Base-by-base conservation (phyloP, 2,329 filamentous ascomycete genomes). In the Aspergillus tamarii region DNA sequence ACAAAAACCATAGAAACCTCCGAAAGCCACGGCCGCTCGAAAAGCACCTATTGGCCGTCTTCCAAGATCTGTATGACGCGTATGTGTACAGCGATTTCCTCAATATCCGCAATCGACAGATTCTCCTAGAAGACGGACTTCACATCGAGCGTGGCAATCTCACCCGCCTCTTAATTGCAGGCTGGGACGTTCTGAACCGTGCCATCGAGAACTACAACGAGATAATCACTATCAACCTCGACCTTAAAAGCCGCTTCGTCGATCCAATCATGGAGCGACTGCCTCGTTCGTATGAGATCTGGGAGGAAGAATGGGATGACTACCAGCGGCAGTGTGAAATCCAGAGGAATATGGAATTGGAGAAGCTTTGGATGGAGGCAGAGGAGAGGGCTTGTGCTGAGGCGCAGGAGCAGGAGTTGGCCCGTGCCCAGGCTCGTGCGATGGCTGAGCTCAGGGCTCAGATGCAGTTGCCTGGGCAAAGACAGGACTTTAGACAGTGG, bases 31-130 rank as follows among this genome's bases (percentile, higher is more conserved):
- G 64, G 12, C 21, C 46, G 8, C 43, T 67, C 19, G 74, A 76
- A 55, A 59, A 66, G 6, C 58, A 36, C 6, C 64, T 76, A 4
- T 67, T 76, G 1, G 30, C 55, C 23, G 39, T 69, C 46, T 71
- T 70, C 50, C 59, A 69, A 34, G 64, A 71, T 9, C 60, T 76
- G 2, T 76, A 69, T 50, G 72, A 75, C 12, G 55, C 64, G n/a
- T 72, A 68, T 65, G 48, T 76, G 36, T 72, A 71, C 60, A 66
- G 57, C 4, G 57, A 66, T 19, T 75, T 73, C 48, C 56, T 73
- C 8, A 52, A 57, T 16, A 61, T 67, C 16, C 65, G 67, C 46
- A 69, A 69, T 59, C 58, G 61, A 3, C 68, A 69, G n/a, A 55
- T 71, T n/a, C 12, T 64, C 4, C 48, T 16, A 0, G 64, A 73